Evolutionary conservation across 2,329 filamentous ascomycete genomes (phyloP), one percentile per base, ranked within the genome.

Genomic region (Apiospora pterosperma): DNA sequence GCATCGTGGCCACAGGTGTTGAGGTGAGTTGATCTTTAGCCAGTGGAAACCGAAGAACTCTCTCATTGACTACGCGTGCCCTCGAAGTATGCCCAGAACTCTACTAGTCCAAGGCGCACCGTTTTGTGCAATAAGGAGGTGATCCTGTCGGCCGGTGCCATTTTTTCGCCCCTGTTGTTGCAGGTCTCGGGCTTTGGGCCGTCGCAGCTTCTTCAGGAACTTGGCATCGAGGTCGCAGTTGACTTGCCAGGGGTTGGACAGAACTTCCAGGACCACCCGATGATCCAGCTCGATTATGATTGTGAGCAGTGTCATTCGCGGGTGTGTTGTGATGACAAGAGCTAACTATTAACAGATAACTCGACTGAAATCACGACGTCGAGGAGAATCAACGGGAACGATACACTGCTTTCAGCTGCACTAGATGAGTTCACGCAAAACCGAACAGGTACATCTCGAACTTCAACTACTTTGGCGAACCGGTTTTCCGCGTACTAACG

Each of bases 121-220:
- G 63, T 76, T 6, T 67, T 62, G 36, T 77, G 75, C 55, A 68
- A 36, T 7, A 74, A 65, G 42, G 75, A 77, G 59, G 69, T 75
- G 11, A 74, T 76, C 25, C 63, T 76, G 2, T 70, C 74, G 1
- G 73, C 73, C 23, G 73, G 75, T 12, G 72, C 74, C 10, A 70
- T 76, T 21, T 67, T 70, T 23, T 74, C 76, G 3, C 74, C 74
- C 10, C 69, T 74, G 14, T 64, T 76, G 16, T 64, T 76, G 21
- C 74, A 76, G 63, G 63, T 77, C 21, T 78, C 76, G 16, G 76
- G 76, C 0, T 75, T 78, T 44, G 76, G 76, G 1, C 73, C 76
- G 5, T 64, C 65, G 12, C 66, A 69, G 4, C 66, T 75, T 34
- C 68, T 77, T 34, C 62, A 62, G 4, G 70, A 67, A n/a, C 66